phyloP scores from a whole-genome alignment of 2,329 filamentous ascomycete genomes.

The Huntiella decipiens region DNA sequence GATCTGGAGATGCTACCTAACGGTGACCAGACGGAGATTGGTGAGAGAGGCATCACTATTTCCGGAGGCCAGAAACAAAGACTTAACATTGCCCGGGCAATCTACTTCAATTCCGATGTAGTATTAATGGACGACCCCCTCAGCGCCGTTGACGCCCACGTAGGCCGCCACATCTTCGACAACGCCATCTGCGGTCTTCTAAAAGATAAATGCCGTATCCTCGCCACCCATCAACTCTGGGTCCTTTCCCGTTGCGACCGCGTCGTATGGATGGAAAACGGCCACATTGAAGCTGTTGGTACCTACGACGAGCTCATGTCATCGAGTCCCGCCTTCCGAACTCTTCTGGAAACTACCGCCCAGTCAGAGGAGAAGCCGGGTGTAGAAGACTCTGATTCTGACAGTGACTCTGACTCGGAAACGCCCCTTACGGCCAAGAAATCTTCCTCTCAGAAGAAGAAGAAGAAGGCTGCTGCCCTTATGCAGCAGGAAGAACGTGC shows the following conservation, averaged over 20 bases:
- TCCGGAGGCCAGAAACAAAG: constrained; percentile 92
- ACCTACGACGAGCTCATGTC: constrained; percentile 80
- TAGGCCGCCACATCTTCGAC: constrained; percentile 68
- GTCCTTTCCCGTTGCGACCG: constrained; percentile 79
- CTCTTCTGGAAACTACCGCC: constrained; percentile 71
- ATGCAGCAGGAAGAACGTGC: constrained; percentile 60
- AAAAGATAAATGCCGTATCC: constrained; percentile 71
- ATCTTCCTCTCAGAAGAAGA: constrained; percentile 29
- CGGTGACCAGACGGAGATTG: constrained; percentile 80
- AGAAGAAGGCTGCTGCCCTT: constrained; percentile 39
- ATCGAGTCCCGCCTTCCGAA: constrained; percentile 56
- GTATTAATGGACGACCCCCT: constrained; percentile 52
- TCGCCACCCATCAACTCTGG: constrained; percentile 90
- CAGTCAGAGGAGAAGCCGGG: constrained; percentile 43
- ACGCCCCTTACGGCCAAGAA: constrained; percentile 16
- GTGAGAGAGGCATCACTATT: constrained; percentile 85
- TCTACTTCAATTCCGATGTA: constrained; percentile 50
- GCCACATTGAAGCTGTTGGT: constrained; percentile 65
- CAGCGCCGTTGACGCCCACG: constrained; percentile 50
- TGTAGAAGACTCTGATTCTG: constrained; percentile 29
- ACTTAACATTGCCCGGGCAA: constrained; percentile 74
- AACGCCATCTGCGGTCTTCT: constrained; percentile 80
- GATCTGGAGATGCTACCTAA: constrained; percentile 89
- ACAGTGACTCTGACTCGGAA: constrained; percentile 24
- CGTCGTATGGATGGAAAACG: constrained; percentile 83